A percentile compares a stretch with the other conserved stretches of the same genome.
These are phyloP conservation scores for Uronychia binucleata DNA, from an alignment of 73 alveolate genomes.

Conservation along the genomic window DNA sequence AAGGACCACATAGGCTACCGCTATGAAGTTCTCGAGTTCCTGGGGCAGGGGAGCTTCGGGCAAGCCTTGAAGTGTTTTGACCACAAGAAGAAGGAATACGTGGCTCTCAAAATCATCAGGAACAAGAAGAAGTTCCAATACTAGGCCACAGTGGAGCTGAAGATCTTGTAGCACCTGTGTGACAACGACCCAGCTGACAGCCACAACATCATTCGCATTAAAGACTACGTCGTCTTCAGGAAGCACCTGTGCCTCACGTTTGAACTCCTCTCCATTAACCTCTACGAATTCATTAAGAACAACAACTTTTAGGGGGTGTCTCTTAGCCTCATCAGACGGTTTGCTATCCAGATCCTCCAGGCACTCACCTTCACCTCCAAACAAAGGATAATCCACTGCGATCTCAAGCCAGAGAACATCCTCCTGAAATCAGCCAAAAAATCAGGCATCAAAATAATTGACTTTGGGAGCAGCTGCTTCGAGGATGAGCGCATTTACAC, in stretches of 20 bases:
- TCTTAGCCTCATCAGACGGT: constrained; percentile 59
- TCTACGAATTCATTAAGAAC: constrained; percentile 74
- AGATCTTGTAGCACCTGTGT: constrained; percentile 73
- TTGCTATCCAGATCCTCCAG: constrained; percentile 73
- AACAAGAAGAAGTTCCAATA: constrained; percentile 88
- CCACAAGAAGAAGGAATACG: constrained; percentile 83
- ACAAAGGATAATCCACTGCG: constrained; percentile 83
- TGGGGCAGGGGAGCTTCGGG: constrained; percentile 98
- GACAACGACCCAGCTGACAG: constrained; percentile 75
- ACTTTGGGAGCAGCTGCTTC: constrained; percentile 88
- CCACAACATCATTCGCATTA: constrained; percentile 69
- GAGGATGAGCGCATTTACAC: constrained; percentile 76
- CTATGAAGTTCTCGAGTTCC: constrained; percentile 83
- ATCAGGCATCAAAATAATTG: constrained; percentile 79
- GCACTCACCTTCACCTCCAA: constrained; percentile 62
- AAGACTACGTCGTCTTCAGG: constrained; percentile 77
- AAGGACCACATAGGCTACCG: constrained; percentile 92
- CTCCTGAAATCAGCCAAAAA: constrained; percentile 62
- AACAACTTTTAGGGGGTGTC: constrained; percentile 78
- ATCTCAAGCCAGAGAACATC: constrained; percentile 87
- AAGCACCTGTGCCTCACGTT: constrained; percentile 83
- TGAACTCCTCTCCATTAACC: constrained; percentile 76
- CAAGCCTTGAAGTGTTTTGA: constrained; percentile 92
- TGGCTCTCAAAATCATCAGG: constrained; percentile 92
- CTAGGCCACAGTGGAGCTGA: constrained; percentile 91